Percentiles rank a stretch among this genome's conserved stretches.
Conservation (phyloP, 2,329 filamentous ascomycete species). For the Claviceps citrina region DNA sequence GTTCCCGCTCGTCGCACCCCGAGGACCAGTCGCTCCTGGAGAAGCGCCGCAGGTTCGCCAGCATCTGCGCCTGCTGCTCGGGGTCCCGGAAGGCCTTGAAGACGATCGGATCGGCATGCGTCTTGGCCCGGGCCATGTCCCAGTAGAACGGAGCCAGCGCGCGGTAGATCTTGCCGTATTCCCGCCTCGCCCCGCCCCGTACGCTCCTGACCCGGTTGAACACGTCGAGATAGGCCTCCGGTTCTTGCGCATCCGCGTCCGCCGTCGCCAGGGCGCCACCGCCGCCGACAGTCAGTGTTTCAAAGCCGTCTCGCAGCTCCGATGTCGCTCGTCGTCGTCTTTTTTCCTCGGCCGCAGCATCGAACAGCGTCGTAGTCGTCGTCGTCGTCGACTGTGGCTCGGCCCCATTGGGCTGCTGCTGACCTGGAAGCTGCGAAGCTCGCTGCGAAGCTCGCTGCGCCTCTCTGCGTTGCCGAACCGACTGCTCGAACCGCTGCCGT, state of each 20-base stretch:
- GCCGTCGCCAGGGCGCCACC: conserved; percentile 9
- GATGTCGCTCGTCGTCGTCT: conserved; percentile 26
- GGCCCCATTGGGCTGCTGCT: conserved; percentile 8
- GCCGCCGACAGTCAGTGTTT: conserved; percentile 48
- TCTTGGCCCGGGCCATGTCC: conserved; percentile 58
- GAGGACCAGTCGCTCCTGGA: conserved; percentile 64
- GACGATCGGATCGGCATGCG: conserved; percentile 63
- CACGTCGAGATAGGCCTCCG: conserved; percentile 50
- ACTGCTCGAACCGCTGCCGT: conserved; percentile 62
- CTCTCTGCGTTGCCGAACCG: conserved; percentile 45
- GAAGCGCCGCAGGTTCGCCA: conserved; percentile 67
- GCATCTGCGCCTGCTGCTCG: conserved; percentile 77
- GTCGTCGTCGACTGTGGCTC: conserved; percentile 5
- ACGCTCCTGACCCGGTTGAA: conserved; percentile 61
- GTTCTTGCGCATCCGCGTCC: conserved; percentile 37
- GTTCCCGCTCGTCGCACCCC: conserved; percentile 56
- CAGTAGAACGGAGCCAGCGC: conserved; percentile 77
- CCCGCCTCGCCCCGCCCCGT: conserved; percentile 69
- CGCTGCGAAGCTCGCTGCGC: conserved; percentile 12
- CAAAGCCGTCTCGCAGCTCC: conserved; percentile 52
- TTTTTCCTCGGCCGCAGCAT: conserved; percentile 54
- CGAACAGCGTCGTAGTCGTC: conserved; percentile 47
- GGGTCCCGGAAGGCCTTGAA: conserved; percentile 81
- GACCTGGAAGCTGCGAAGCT: conserved; percentile 10
- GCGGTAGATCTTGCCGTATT: conserved; percentile 85